phyloP scores from a whole-genome alignment of 331 rosid genomes.

The Prunus yedoensis region DNA sequence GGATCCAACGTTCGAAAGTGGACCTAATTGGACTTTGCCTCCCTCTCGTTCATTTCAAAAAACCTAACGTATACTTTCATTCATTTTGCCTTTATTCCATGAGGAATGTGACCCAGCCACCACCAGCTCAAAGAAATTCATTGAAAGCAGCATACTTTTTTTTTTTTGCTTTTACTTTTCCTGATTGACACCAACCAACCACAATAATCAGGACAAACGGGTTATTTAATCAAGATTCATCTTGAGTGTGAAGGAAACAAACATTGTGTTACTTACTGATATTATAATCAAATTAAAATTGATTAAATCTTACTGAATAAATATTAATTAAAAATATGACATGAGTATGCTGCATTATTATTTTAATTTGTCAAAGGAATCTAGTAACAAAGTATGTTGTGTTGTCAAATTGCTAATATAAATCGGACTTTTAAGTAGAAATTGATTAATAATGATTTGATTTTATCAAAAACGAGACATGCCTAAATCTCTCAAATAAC shows the following conservation, averaged over 20 bases:
- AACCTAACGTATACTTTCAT: constrained; percentile 29
- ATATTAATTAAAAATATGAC: not conserved
- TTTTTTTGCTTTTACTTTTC: not conserved
- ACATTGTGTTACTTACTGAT: no score
- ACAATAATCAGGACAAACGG: not conserved
- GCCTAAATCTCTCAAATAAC: no score
- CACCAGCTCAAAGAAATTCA: constrained; percentile 9
- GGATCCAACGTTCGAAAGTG: constrained; percentile 76
- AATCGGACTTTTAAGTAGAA: not conserved
- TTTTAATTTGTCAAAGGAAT: not conserved
- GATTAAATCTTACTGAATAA: not conserved
- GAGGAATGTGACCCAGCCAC: constrained; percentile 38
- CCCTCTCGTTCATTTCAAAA: constrained; percentile 49
- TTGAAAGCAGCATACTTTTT: constrained; percentile 7
- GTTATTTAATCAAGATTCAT: constrained; percentile 7
- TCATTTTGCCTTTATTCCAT: constrained; percentile 28
- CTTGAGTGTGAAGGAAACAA: no score
- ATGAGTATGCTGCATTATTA: not conserved
- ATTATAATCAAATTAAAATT: not conserved
- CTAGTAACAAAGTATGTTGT: not conserved
- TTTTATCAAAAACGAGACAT: no score
- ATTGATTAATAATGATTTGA: not conserved
- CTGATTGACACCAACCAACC: not conserved
- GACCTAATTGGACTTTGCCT: constrained; percentile 39
- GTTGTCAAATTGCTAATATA: not conserved